These are phyloP conservation scores for Lachancea dasiensis DNA, from an alignment of 805 yeast species.

Conservation along the genomic window DNA sequence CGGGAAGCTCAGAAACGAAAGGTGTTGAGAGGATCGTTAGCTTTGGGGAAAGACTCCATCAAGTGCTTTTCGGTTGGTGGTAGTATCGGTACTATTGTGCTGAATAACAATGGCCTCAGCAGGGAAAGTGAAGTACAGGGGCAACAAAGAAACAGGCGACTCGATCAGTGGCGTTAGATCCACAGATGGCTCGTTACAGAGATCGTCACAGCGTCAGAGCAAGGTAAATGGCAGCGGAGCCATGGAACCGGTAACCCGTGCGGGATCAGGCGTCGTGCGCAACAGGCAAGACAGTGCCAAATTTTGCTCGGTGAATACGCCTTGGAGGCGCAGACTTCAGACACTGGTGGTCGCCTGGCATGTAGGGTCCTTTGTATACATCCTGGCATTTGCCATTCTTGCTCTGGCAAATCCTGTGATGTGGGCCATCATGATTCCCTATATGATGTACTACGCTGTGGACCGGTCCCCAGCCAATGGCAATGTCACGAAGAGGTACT, in stretches of 20 bases:
- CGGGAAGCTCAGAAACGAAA: too few species aligned
- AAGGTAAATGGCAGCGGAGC: too few species aligned
- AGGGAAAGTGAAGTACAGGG: not conserved
- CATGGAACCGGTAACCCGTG: too few species aligned
- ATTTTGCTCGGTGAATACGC: constrained; percentile 46
- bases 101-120: too few species aligned
- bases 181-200: too few species aligned
- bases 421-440: constrained; percentile 66
- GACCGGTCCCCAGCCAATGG: constrained; percentile 78
- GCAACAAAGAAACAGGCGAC: not conserved
- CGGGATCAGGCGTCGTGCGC: not conserved
- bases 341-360: constrained; percentile 71
- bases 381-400: constrained; percentile 46
- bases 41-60: too few species aligned
- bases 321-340: constrained; percentile 52
- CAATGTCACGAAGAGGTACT: constrained; percentile 49
- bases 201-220: too few species aligned
- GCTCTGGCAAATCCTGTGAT: constrained; percentile 51
- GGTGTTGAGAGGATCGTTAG: too few species aligned
- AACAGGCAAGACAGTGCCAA: not conserved
- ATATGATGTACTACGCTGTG: constrained; percentile 49
- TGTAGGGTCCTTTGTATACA: constrained; percentile 55
- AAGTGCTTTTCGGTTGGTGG: too few species aligned
- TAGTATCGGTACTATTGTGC: too few species aligned
- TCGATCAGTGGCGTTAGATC: too few species aligned